Conservation (phyloP, 2,329 filamentous ascomycete genomes). For the Corinectria fuckeliana region DNA sequence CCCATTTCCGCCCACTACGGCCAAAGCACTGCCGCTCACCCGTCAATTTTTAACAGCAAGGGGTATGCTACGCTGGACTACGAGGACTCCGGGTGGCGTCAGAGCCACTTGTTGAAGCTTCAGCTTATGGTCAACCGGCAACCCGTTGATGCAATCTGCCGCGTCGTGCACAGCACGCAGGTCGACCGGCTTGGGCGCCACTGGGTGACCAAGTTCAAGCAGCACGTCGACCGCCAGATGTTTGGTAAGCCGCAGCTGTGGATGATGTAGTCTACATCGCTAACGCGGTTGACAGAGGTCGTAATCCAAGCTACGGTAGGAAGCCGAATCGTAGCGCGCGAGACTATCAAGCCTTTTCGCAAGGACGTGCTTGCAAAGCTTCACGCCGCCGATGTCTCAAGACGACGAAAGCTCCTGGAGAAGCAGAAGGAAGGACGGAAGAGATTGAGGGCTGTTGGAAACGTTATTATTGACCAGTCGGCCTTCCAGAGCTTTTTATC, state of each 20-base stretch:
- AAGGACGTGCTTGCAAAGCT: constrained; percentile 95
- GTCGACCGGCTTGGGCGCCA: constrained; percentile 78
- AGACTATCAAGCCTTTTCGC: constrained; percentile 94
- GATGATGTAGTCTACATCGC: not conserved
- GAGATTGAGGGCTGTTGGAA: constrained; percentile 82
- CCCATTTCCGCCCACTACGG: not conserved
- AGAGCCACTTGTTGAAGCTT: constrained; percentile 83
- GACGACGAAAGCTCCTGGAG: constrained; percentile 86
- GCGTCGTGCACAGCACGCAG: constrained; percentile 85
- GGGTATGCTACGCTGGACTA: constrained; percentile 97
- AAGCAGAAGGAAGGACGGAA: constrained; percentile 97
- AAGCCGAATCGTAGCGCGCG: constrained; percentile 82
- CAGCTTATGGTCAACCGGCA: constrained; percentile 93
- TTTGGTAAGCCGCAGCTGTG: constrained; percentile 59
- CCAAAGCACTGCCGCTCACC: not conserved
- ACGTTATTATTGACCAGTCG: constrained; percentile 94
- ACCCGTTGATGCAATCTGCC: constrained; percentile 92
- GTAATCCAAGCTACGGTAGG: constrained; percentile 92
- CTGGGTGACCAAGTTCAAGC: constrained; percentile 96
- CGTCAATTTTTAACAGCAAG: constrained; percentile 55
- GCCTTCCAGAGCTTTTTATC: constrained; percentile 94
- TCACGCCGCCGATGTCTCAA: constrained; percentile 85
- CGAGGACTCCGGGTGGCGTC: constrained; percentile 89
- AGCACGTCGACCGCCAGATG: constrained; percentile 95
- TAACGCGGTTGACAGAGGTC: constrained; percentile 64